Base-by-base conservation (phyloP, 306 rosid genomes). In the Ziziphus jujuba region DNA sequence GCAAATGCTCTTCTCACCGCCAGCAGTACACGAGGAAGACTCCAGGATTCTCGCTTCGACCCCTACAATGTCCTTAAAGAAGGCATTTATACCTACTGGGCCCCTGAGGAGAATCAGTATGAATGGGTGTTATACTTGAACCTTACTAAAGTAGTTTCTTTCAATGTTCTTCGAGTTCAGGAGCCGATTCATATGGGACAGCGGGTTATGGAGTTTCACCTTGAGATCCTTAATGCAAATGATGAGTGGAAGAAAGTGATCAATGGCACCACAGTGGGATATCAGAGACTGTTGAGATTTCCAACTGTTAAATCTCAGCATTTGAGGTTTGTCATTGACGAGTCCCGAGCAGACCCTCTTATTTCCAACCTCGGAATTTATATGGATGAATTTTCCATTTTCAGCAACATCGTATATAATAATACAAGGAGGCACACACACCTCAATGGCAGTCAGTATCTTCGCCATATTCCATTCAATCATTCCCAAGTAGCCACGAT, bases 121-220 rank as follows among this genome's bases (percentile, higher is more conserved):
- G 44, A 38, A 6, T 92, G 98, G 97, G 69, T 51, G 31, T 52
- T 92, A 74, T 68, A 78, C 71, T 67, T 87, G 19, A 59, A 86
- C 80, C 96, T 92, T 60, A 80, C 75, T 71, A 72, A 83, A 58
- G 34, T 62, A 15, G 82, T 84, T 17, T 72, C 88, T 38, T 92
- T 92, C 63, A 92, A 92, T 75, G 85, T 92, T 83, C 72, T 92
- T 72, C 71, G 69, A 77, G 31, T 90, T 71, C 93, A 92, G 83
- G 98, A 92, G 76, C 96, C 98, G 55, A 92, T 90, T 77, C 86
- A 90, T 13, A 81, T 92, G 93, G 98, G 98, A 43, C 98, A 92
- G 70, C 79, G 98, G 63, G 81, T 92, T 70, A 63, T 73, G n/a
- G 74, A 80, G 71, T 92, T 92, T 73, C 91, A 83, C 73, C 84